A percentile compares a stretch with the other conserved stretches of the same genome.
These are phyloP conservation scores for Megacollybia platyphylla DNA, from an alignment of 1,284 basidiomycete species.

Conservation along the genomic window DNA sequence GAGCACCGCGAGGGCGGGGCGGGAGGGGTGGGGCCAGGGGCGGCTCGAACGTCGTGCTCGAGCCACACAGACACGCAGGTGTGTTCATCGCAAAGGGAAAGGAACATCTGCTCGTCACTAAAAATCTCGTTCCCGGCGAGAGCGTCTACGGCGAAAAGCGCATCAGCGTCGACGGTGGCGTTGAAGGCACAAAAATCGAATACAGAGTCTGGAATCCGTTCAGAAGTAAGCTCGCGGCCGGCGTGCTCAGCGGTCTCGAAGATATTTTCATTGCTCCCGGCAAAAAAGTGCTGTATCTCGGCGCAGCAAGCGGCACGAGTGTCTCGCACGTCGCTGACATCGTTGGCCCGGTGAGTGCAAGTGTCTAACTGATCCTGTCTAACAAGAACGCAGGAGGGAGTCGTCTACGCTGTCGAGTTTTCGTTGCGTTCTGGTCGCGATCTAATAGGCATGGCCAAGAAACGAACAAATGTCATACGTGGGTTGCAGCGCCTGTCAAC, in stretches of 20 bases:
- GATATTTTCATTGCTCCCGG: slow-evolving; percentile 91
- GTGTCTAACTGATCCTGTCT: slow-evolving; percentile 7
- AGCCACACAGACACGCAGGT: slow-evolving; percentile 91
- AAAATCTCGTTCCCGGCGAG: slow-evolving; percentile 95
- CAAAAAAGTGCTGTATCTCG: slow-evolving; percentile 94
- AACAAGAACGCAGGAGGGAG: slow-evolving; percentile 56
- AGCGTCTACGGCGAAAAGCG: slow-evolving; percentile 98
- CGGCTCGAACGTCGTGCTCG: slow-evolving; percentile 81
- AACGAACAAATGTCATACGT: slow-evolving; percentile 98
- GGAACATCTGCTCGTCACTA: slow-evolving; percentile 95
- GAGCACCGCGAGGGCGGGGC: slow-evolving; percentile 50
- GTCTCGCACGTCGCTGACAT: slow-evolving; percentile 98
- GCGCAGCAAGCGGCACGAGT: slow-evolving; percentile 93
- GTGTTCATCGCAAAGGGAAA: slow-evolving; percentile 94
- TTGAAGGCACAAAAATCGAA: slow-evolving; percentile 84
- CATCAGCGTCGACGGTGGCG: slow-evolving; percentile 70
- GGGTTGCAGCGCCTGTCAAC: slow-evolving; percentile 18
- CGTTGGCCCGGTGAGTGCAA: slow-evolving; percentile 74
- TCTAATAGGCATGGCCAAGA: slow-evolving; percentile 99
- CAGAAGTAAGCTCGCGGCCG: slow-evolving; percentile 93
- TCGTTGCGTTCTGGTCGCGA: slow-evolving; percentile 94
- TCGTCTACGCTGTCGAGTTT: slow-evolving; percentile 98
- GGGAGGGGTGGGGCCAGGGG: slow-evolving; percentile 63
- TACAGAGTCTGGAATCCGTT: slow-evolving; percentile 99
- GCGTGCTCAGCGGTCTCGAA: slow-evolving; percentile 93